Evolutionary conservation across 306 rosid genomes (phyloP).

Genomic region (Medicago ruthenica): DNA sequence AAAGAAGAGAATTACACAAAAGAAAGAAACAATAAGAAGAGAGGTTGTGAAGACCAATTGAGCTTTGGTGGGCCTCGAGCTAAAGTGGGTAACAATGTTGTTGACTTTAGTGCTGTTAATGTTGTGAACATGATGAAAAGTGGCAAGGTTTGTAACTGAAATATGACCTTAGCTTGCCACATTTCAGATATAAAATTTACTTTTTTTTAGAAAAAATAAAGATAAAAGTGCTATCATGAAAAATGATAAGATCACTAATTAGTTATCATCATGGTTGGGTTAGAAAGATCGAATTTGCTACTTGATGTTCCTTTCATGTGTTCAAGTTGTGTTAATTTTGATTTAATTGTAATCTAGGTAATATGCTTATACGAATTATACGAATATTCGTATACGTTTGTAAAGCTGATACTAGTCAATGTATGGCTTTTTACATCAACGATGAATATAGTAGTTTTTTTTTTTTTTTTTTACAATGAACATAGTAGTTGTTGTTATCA

Average conservation of each 20-base stretch:
- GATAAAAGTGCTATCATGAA: background rate
- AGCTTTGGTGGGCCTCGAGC: constrained; percentile 49
- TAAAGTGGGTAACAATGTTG: constrained; percentile 57
- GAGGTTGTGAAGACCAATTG: constrained; percentile 57
- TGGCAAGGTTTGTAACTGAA: constrained; percentile 65
- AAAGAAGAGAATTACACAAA: constrained; percentile 44
- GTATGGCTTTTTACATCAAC: background rate
- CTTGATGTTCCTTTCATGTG: background rate
- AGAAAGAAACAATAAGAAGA: constrained; percentile 39
- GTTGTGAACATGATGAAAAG: constrained; percentile 44
- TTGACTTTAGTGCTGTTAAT: constrained; percentile 50
- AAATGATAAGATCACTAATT: background rate
- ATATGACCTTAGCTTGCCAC: constrained; percentile 11
- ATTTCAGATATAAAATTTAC: background rate
- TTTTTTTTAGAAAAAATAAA: background rate
- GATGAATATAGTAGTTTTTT: too few relatives aligned
- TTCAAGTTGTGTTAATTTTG: background rate
- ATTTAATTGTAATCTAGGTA: background rate
- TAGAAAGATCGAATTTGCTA: background rate
- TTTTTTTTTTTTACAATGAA: too few relatives aligned
- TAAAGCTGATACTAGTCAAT: background rate
- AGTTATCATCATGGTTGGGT: background rate
- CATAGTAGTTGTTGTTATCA: background rate
- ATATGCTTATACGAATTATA: background rate
- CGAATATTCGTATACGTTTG: background rate